Percentiles rank a stretch among this genome's conserved stretches.
These are phyloP conservation scores for Paspalum notatum DNA, from an alignment of 176 grass and related monocot species.

Conservation along the genomic window DNA sequence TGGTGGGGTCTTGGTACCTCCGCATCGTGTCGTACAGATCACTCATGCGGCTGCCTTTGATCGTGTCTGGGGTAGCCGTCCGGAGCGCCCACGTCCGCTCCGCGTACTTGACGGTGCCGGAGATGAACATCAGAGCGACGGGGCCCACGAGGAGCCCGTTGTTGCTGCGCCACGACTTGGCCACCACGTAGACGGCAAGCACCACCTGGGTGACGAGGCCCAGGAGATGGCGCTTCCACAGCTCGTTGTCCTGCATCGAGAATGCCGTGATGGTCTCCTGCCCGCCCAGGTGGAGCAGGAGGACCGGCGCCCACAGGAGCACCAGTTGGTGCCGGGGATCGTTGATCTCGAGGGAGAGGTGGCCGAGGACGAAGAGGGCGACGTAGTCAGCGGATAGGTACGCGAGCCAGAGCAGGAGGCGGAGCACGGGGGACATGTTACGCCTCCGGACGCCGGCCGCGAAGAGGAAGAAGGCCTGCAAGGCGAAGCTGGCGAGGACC, in stretches of 20 bases:
- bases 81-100: conserved; percentile 48
- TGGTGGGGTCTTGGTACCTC: neutral
- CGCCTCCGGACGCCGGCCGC: neutral
- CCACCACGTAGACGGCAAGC: neutral
- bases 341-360: neutral
- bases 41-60: neutral
- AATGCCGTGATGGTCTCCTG: neutral
- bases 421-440: neutral
- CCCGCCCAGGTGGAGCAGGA: neutral
- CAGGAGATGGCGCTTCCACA: neutral
- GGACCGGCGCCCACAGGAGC: neutral
- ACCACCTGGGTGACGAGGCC: neutral
- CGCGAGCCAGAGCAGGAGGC: neutral
- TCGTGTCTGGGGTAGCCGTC: conserved; percentile 9
- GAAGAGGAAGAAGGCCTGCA: neutral
- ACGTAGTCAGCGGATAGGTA: neutral
- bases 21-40: conserved; percentile 14
- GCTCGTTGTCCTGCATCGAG: conserved; percentile 3
- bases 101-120: conserved; percentile 6
- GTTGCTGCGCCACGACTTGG: neutral
- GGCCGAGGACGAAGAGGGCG: neutral
- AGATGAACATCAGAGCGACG: neutral
- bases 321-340: neutral
- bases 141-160: neutral
- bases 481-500: neutral